Conservation (phyloP, 352 stramenopile species). For the Globisporangium megalacanthum region DNA sequence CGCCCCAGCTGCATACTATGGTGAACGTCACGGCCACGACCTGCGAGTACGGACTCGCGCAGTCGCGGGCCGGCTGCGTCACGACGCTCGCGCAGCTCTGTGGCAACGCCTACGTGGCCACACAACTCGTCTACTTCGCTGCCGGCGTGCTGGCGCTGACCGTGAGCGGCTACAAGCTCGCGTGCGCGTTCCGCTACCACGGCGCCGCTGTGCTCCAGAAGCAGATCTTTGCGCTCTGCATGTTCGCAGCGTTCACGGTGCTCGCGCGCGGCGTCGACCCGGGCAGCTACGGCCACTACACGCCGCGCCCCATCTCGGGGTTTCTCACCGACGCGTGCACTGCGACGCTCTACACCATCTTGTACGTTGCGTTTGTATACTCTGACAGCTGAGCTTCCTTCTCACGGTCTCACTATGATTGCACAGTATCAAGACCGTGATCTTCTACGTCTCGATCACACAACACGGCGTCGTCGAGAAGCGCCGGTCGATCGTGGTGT, state of each 20-base stretch:
- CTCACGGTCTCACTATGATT: neutral
- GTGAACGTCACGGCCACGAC: constrained; percentile 37
- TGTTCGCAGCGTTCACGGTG: constrained; percentile 45
- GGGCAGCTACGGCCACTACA: constrained; percentile 38
- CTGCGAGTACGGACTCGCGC: constrained; percentile 49
- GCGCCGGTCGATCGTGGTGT: constrained; percentile 18
- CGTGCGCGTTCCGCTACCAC: constrained; percentile 24
- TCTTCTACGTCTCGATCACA: constrained; percentile 57
- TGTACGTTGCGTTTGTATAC: constrained; percentile 23
- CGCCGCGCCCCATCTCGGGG: constrained; percentile 28
- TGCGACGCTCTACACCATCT: constrained; percentile 50
- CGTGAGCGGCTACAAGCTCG: constrained; percentile 41
- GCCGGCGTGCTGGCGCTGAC: constrained; percentile 27
- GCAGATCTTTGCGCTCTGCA: constrained; percentile 42
- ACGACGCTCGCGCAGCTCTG: constrained; percentile 34
- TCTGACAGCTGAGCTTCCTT: neutral
- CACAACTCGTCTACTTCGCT: constrained; percentile 39
- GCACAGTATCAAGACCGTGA: constrained; percentile 43
- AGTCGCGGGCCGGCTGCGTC: constrained; percentile 30
- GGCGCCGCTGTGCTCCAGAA: constrained; percentile 42
- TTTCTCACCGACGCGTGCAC: constrained; percentile 61
- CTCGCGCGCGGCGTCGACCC: constrained; percentile 51
- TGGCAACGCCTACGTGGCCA: constrained; percentile 20
- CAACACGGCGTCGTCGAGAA: constrained; percentile 34
- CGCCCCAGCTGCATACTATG: neutral